A percentile compares a stretch with the other conserved stretches of the same genome.
Conservation (phyloP, 192 early-diverging fungal species). For the Entomortierella lignicola region DNA sequence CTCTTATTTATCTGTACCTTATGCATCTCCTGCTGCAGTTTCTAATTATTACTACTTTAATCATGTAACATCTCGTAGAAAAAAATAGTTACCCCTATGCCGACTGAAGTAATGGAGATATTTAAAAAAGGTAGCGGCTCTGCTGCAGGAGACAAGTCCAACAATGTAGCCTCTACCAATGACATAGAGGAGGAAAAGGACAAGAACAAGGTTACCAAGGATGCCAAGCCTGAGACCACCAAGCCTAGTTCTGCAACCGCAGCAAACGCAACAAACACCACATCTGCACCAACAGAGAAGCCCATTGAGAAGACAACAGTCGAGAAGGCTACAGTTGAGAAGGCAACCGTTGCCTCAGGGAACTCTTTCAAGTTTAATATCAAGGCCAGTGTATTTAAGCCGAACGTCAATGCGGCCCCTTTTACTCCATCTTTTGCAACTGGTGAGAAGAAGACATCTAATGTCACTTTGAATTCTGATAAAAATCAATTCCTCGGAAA, state of each 20-base stretch:
- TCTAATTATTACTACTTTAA: neutral
- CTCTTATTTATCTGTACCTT: neutral
- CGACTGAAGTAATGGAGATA: conserved; percentile 83
- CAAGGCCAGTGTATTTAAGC: conserved; percentile 83
- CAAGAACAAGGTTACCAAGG: conserved; percentile 18
- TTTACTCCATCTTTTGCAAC: conserved; percentile 73
- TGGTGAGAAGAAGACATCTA: conserved; percentile 44
- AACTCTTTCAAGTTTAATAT: conserved; percentile 74
- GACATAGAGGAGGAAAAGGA: neutral
- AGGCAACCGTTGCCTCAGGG: conserved; percentile 4
- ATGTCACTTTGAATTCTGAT: neutral
- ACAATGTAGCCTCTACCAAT: neutral
- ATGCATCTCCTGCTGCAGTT: neutral
- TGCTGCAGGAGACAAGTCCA: conserved; percentile 8
- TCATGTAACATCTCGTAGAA: conserved; percentile 15
- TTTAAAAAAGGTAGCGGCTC: conserved; percentile 62
- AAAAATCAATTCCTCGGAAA: conserved; percentile 43
- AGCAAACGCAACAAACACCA: neutral
- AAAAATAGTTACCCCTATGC: conserved; percentile 83
- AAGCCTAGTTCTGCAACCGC: conserved; percentile 4
- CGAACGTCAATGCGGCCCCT: conserved; percentile 72
- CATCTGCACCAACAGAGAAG: neutral
- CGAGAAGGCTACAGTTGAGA: conserved; percentile 32
- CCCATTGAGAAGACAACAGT: neutral
- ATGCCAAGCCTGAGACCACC: conserved; percentile 5